A percentile compares a stretch with the other conserved stretches of the same genome.
These are phyloP conservation scores for Colletotrichum australisinense DNA, from an alignment of 2,329 filamentous ascomycete species.

Conservation along the genomic window DNA sequence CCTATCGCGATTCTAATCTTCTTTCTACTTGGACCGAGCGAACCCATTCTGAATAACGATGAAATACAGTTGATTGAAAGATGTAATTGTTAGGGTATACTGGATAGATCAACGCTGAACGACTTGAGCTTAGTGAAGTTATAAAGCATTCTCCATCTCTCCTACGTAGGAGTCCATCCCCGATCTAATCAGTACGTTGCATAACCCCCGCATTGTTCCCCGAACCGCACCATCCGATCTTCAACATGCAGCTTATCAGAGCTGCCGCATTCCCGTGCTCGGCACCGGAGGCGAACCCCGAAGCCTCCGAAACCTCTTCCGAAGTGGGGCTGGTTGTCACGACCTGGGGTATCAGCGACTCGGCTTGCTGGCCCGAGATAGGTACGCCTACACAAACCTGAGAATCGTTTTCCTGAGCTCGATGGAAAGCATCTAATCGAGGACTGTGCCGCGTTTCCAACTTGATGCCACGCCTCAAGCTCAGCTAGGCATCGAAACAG, in stretches of 20 bases:
- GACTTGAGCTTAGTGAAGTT: neutral
- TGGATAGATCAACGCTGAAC: neutral
- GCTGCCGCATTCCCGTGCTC: neutral
- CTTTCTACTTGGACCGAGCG: neutral
- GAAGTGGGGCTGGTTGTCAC: too few species aligned
- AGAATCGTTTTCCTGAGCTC: too few species aligned
- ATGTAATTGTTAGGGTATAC: neutral
- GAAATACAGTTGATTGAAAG: neutral
- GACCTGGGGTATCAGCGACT: too few species aligned
- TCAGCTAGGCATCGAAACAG: too few species aligned
- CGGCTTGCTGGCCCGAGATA: too few species aligned
- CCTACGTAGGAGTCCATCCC: neutral
- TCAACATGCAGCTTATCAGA: neutral
- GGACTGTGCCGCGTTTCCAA: too few species aligned
- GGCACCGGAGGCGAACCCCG: neutral
- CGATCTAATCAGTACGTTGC: neutral
- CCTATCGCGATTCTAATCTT: neutral
- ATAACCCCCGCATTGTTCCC: neutral
- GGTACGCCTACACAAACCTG: too few species aligned
- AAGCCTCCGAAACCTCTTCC: neutral
- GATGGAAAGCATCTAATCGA: too few species aligned
- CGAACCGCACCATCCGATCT: neutral
- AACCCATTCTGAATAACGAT: neutral
- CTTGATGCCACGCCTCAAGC: too few species aligned
- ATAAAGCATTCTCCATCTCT: neutral